Evolutionary conservation across 176 grass and related monocot species (phyloP).

Genomic region (Avena eriantha): DNA sequence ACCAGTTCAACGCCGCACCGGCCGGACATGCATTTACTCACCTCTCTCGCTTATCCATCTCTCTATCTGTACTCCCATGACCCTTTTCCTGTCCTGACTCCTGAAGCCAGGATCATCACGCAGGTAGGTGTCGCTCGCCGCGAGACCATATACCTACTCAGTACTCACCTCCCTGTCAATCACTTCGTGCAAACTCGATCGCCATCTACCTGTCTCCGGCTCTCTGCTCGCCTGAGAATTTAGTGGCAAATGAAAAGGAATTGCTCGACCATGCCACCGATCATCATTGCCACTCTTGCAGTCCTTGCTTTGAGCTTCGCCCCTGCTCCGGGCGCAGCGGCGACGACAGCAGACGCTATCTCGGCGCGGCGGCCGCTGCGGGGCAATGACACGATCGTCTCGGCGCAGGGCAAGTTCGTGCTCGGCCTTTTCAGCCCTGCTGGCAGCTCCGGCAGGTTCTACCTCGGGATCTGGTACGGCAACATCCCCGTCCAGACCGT

Average conservation of each 20-base stretch:
- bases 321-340: neutral
- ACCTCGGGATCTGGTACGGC: too few relatives aligned
- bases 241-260: too few relatives aligned
- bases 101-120: neutral
- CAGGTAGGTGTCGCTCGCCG: neutral
- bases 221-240: neutral
- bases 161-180: neutral
- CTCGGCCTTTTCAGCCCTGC: slow-evolving; percentile 47
- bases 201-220: too few relatives aligned
- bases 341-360: slow-evolving; percentile 12
- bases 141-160: neutral
- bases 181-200: neutral
- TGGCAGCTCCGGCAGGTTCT: too few relatives aligned
- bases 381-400: slow-evolving; percentile 46
- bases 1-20: neutral
- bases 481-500: too few relatives aligned
- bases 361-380: slow-evolving; percentile 30
- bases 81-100: neutral
- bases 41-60: neutral
- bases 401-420: slow-evolving; percentile 51
- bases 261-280: neutral
- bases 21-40: neutral
- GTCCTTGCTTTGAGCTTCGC: neutral
- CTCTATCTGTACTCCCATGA: neutral
- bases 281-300: neutral